These are phyloP conservation scores for Nannochloropsis gaditana DNA, from an alignment of 108 stramenopile species.

Conservation along the genomic window DNA sequence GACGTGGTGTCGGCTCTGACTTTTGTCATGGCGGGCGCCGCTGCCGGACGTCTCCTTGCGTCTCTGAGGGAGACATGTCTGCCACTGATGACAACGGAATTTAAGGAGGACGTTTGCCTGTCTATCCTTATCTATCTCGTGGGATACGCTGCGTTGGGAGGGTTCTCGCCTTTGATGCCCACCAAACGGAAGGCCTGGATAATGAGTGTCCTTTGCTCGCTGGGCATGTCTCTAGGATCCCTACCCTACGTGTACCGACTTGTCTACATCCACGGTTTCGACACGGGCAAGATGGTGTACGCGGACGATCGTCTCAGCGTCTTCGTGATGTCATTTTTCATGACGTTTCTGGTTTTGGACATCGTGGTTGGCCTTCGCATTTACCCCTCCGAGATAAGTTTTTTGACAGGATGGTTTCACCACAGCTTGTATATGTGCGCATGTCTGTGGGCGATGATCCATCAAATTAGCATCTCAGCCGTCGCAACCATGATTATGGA, in stretches of 20 bases:
- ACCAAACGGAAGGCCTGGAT: constrained; percentile 13
- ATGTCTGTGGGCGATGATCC: background rate
- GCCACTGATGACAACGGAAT: background rate
- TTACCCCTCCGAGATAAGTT: background rate
- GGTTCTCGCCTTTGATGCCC: constrained; percentile 8
- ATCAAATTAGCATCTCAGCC: background rate
- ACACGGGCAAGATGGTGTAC: background rate
- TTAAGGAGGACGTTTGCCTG: constrained; percentile 9
- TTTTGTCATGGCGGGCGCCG: background rate
- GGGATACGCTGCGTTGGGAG: constrained; percentile 10
- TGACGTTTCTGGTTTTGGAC: background rate
- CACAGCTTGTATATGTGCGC: constrained; percentile 1
- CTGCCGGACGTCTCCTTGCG: background rate
- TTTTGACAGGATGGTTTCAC: background rate
- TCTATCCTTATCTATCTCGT: background rate
- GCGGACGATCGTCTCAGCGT: constrained; percentile 11
- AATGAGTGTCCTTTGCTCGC: background rate
- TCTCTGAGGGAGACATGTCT: background rate
- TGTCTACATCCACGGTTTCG: background rate
- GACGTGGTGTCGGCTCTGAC: background rate
- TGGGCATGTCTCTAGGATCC: background rate
- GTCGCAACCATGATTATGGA: constrained; percentile 13
- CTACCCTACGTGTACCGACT: background rate
- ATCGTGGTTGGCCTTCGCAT: background rate
- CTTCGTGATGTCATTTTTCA: background rate